A percentile compares a stretch with the other conserved stretches of the same genome.
Evolutionary conservation across 768 basidiomycete species (phyloP).

Genomic region (Serendipita indica): DNA sequence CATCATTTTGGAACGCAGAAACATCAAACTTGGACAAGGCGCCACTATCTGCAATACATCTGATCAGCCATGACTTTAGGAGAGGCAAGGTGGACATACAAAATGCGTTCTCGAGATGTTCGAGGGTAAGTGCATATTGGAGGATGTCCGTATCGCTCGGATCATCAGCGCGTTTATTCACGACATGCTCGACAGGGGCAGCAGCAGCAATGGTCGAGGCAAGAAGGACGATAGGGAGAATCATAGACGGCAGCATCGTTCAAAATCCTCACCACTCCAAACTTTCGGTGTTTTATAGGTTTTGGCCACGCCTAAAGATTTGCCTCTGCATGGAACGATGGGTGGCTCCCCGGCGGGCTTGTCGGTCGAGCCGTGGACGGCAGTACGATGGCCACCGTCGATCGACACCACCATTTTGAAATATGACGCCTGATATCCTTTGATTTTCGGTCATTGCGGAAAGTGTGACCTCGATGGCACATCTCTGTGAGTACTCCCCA

Average conservation of each 20-base stretch:
- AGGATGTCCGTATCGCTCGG: slow-evolving; percentile 23
- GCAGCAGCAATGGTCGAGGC: slow-evolving; percentile 7
- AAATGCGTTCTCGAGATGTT: slow-evolving; percentile 34
- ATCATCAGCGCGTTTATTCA: neutral
- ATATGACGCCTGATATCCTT: too few species aligned
- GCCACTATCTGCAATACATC: neutral
- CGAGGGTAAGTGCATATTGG: slow-evolving; percentile 35
- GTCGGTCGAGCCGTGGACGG: neutral
- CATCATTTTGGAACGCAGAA: slow-evolving; percentile 29
- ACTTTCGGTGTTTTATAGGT: neutral
- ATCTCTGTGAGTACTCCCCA: too few species aligned
- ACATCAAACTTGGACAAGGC: slow-evolving; percentile 28
- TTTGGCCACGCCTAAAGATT: neutral
- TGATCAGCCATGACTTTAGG: neutral
- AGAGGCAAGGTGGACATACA: slow-evolving; percentile 16
- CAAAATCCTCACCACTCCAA: slow-evolving; percentile 12
- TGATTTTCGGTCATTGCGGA: too few species aligned
- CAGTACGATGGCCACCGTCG: too few species aligned
- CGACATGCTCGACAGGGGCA: slow-evolving; percentile 10
- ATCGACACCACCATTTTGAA: too few species aligned
- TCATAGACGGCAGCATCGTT: slow-evolving; percentile 10
- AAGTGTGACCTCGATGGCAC: too few species aligned
- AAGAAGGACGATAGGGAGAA: neutral
- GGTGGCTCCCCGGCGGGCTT: neutral
- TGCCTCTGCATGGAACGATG: neutral